Evolutionary conservation across 192 early-diverging fungal species (phyloP).

Genomic region (Glomus cerebriforme): DNA sequence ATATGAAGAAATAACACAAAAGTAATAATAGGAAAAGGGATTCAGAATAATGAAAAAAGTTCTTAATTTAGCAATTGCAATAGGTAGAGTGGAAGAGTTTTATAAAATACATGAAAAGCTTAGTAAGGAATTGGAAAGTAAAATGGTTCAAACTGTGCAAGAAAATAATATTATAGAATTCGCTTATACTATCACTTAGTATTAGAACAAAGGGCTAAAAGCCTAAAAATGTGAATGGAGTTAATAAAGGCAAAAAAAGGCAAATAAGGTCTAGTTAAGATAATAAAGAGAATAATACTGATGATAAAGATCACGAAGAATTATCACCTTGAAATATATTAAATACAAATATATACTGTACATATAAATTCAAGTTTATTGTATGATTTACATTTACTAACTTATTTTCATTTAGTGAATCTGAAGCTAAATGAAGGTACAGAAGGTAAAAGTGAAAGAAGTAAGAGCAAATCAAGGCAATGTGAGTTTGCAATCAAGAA

Average conservation of each 20-base stretch:
- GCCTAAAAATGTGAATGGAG: neutral
- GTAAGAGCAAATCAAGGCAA: neutral
- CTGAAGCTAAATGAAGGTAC: neutral
- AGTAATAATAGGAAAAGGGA: neutral
- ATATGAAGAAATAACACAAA: neutral
- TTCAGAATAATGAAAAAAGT: neutral
- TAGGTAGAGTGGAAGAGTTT: neutral
- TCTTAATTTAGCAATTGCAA: slow-evolving; percentile 3
- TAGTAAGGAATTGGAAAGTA: neutral
- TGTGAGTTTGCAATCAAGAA: neutral
- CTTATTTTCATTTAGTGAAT: neutral
- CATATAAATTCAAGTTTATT: neutral
- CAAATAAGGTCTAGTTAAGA: neutral
- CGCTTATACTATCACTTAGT: neutral
- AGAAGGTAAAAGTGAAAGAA: neutral
- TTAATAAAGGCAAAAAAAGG: neutral
- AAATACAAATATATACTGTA: too few species aligned
- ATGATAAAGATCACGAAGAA: too few species aligned
- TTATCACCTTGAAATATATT: too few species aligned
- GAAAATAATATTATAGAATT: neutral
- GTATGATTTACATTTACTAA: neutral
- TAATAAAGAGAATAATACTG: neutral
- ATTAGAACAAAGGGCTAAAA: neutral
- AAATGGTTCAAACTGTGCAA: neutral
- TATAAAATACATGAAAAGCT: neutral